Conservation (phyloP, 2,329 filamentous ascomycete genomes). For the Setomelanomma holmii region DNA sequence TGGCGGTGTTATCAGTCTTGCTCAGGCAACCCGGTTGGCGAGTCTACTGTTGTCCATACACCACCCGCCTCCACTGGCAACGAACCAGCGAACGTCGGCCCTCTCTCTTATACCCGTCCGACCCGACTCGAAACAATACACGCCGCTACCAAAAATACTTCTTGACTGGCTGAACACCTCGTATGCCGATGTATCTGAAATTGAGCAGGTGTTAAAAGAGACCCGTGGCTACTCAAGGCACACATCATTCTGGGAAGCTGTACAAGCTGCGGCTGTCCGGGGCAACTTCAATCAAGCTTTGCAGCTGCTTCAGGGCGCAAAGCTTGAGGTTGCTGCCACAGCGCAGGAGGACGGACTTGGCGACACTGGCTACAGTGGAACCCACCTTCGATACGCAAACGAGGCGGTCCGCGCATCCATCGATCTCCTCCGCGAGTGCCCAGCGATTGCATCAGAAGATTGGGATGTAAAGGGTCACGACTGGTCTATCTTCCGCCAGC, state of each 20-base stretch:
- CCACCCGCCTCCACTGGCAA: constrained; percentile 55
- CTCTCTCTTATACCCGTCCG: constrained; percentile 35
- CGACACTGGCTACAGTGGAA: constrained; percentile 73
- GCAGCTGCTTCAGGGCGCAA: constrained; percentile 74
- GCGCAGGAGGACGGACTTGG: constrained; percentile 68
- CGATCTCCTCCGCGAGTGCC: constrained; percentile 75
- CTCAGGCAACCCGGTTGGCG: constrained; percentile 81
- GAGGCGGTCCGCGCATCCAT: constrained; percentile 73
- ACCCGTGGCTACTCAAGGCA: constrained; percentile 79
- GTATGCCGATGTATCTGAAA: constrained; percentile 73
- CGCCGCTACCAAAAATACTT: constrained; percentile 75
- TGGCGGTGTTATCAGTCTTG: constrained; percentile 65
- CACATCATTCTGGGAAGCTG: constrained; percentile 81
- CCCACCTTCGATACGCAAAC: constrained; percentile 79
- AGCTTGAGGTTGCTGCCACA: constrained; percentile 77
- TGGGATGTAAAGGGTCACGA: constrained; percentile 85
- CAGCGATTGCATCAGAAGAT: constrained; percentile 68
- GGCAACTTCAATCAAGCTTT: constrained; percentile 74
- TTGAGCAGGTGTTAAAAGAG: constrained; percentile 68
- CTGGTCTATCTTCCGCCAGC: constrained; percentile 84
- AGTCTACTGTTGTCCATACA: constrained; percentile 81
- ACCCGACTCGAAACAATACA: constrained; percentile 31
- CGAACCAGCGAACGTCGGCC: constrained; percentile 30
- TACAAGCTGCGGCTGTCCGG: constrained; percentile 74
- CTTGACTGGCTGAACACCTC: constrained; percentile 82